A percentile compares a stretch with the other conserved stretches of the same genome.
These are phyloP conservation scores for Stephanodiscus minutulus DNA, from an alignment of 108 stramenopile species.

Conservation along the genomic window DNA sequence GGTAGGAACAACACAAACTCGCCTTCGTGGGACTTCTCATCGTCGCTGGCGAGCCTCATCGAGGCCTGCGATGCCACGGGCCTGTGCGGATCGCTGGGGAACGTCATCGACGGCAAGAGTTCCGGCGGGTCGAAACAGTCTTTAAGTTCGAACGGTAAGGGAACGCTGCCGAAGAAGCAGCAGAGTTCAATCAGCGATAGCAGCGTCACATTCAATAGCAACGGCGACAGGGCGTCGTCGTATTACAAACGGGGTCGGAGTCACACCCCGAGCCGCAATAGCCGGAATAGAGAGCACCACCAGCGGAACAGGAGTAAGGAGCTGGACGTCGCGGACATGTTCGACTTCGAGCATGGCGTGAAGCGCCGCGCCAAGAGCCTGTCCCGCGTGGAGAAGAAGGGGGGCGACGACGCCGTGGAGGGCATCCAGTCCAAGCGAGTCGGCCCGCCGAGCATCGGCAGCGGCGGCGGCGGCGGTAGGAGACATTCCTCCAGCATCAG, in stretches of 20 bases:
- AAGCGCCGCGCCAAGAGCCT: conserved; percentile 43
- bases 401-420: conserved; percentile 1
- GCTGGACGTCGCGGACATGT: background rate
- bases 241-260: conserved; percentile 52
- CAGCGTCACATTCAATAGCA: background rate
- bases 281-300: conserved; percentile 14
- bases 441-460: background rate
- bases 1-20: background rate
- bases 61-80: conserved; percentile 40
- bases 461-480: background rate
- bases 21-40: conserved; percentile 40
- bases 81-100: conserved; percentile 25
- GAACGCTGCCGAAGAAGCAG: background rate
- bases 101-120: conserved; percentile 8
- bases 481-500: background rate
- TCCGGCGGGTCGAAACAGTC: background rate
- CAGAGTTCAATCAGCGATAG: background rate
- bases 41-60: conserved; percentile 26
- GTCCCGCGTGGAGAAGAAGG: conserved; percentile 24
- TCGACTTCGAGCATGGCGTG: conserved; percentile 25
- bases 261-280: conserved; percentile 39
- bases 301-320: conserved; percentile 9
- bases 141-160: background rate
- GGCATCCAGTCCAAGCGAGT: background rate
- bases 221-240: conserved; percentile 13